A percentile compares a stretch with the other conserved stretches of the same genome.
Conservation (phyloP, 169 alveolate genomes). For the Plasmodium coatneyi region DNA sequence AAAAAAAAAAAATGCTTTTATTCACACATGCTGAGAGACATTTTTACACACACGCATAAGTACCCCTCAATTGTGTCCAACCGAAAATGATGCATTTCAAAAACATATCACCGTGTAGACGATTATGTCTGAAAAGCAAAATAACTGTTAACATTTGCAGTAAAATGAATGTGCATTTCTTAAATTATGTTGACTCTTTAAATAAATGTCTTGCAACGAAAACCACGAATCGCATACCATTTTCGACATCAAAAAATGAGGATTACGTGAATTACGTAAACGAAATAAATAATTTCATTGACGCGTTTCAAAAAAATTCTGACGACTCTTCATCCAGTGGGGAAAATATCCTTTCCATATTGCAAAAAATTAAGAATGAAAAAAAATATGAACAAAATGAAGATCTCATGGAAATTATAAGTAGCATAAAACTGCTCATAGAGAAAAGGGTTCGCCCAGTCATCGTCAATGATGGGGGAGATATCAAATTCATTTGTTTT, state of each 20-base stretch:
- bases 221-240: not conserved
- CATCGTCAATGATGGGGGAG: conserved; percentile 86
- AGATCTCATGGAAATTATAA: conserved; percentile 79
- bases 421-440: conserved; percentile 80
- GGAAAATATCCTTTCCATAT: conserved; percentile 44
- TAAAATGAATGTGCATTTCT: conserved; percentile 32
- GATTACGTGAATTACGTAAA: conserved; percentile 63
- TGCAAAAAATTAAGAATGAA: conserved; percentile 68
- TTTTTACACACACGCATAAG: conserved; percentile 1
- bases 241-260: conserved; percentile 35
- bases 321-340: conserved; percentile 13
- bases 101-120: conserved; percentile 27
- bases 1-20: conserved; percentile 5
- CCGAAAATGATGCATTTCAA: conserved; percentile 53
- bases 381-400: conserved; percentile 52
- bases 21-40: not conserved
- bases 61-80: not conserved
- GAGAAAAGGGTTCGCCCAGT: conserved; percentile 85
- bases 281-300: conserved; percentile 56
- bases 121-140: conserved; percentile 8
- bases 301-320: conserved; percentile 36
- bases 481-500: conserved; percentile 80
- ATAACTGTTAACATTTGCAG: conserved; percentile 19
- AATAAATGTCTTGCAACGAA: conserved; percentile 36
- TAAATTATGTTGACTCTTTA: conserved; percentile 16